Evolutionary conservation across 108 stramenopile species (phyloP), one percentile per base, ranked within the genome.

Genomic region (Cyclotella baltica): DNA sequence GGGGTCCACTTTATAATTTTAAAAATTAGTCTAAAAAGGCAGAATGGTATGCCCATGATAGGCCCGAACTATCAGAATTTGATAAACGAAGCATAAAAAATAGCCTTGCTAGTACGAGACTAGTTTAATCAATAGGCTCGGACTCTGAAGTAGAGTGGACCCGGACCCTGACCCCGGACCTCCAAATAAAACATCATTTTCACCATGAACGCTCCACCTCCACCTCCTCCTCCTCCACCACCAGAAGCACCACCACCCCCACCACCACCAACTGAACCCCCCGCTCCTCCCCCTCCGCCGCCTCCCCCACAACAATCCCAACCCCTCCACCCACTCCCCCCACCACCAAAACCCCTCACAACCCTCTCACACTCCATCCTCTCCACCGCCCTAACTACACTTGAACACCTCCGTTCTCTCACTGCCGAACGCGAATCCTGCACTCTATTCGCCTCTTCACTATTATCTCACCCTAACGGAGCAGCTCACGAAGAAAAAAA

Each of bases 351-450:
- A 15, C 18, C 33, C 61, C 11, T 33, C 35, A 11, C 22, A 29
- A 37, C 61, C 61, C 43, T 65, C 25, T 15, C 43, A 3, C 64
- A 22, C 1, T 23, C 38, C 22, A 47, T 65, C 64, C 64, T 65
- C 55, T 20, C 28, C 61, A 8, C 52, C 20, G 58, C 67, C 50
- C 16, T 53, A 61, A 29, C 47, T 48, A 46, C 63, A 15, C 69
- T 95, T 48, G 93, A 95, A 80, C 57, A 80, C 37, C 79, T 80
- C 18, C 84, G 93, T 13, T 90, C 88, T 68, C 68, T 88, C 57
- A 73, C 87, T 63, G 52, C 87, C 36, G 93, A 95, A 73, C 67
- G 73, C 62, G 93, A 95, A 76, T 90, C 91, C 38, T 81, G 88
- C 50, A 38, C 74, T 16, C 53, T 91, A 2, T 75, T 92, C 40